Evolutionary conservation across 805 yeast genomes (phyloP), one percentile per base, ranked within the genome.

Genomic region (Ogataea sp.): DNA sequence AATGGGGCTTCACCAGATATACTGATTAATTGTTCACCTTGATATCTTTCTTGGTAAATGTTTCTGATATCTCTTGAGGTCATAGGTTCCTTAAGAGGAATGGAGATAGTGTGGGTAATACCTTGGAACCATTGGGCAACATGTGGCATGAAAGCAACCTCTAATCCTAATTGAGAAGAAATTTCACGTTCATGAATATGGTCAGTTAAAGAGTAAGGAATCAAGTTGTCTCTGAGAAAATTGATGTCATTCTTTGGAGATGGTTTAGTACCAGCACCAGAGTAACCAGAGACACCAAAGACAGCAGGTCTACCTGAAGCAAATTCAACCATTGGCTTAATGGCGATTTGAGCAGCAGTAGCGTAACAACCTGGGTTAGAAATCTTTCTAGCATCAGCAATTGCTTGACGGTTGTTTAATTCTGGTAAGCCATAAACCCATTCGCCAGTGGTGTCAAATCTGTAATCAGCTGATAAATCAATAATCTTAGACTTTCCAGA

Each of bases 101-200:
- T 83, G 32, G 87, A 80, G 40, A 93, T 81, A 17, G 99, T 90
- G 54, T 84, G 84, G 2, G 96, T 73, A 50, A 93, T 93, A 51
- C 99, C 99, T 66, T 94, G 97, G 78, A 93, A 93, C 98, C 98
- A 93, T 60, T 83, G 94, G 2, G 97, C 98, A 43, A 93, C 99
- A 56, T 93, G 99, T 17, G 99, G 98, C 47, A 84, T 78, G 61
- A 93, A 93, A 4, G 95, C 90, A 37, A 93, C 87, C 26, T 77
- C 74, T 32, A 67, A 64, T 3, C 94, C 95, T 44, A 93, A 68
- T 49, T 83, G 89, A 14, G 71, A 56, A 32, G 96, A 84, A 44
- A 94, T 83, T 65, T 93, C 99, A 46, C 81, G 77, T 70, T 93
- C 99, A 60, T 93, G 99, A 43, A 93, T 83, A 62, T 93, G 99